phyloP scores from a whole-genome alignment of 2,329 filamentous ascomycete genomes.

The Fusarium albosuccineum region DNA sequence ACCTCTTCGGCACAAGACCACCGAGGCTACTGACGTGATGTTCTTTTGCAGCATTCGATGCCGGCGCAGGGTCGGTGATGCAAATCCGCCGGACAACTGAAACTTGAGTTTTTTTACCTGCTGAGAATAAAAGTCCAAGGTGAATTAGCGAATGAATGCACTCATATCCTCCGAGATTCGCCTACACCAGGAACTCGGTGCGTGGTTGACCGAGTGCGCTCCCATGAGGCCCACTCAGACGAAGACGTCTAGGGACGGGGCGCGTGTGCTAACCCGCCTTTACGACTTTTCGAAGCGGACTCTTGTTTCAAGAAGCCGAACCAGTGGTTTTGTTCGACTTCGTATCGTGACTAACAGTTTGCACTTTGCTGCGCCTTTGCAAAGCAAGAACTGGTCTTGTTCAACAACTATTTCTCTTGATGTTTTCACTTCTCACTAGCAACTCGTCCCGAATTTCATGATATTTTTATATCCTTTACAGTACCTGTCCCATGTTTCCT shows the following conservation, averaged over 20 bases:
- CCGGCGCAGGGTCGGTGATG: constrained; percentile 19
- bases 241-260: constrained; percentile 23
- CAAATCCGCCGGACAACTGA: constrained; percentile 32
- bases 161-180: constrained; percentile 36
- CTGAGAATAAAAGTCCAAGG: constrained; percentile 16
- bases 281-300: background rate
- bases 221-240: constrained; percentile 22
- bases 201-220: constrained; percentile 28
- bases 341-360: background rate
- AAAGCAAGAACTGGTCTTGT: too few species aligned
- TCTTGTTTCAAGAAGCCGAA: background rate
- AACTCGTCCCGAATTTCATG: too few species aligned
- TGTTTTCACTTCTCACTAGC: too few species aligned
- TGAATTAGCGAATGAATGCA: constrained; percentile 34
- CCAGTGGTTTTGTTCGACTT: background rate
- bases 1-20: constrained; percentile 41
- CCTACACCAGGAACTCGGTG: constrained; percentile 34
- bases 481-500: background rate
- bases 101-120: too few species aligned
- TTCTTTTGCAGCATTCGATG: background rate
- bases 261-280: constrained; percentile 1
- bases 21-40: constrained; percentile 27
- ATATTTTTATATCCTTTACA: background rate
- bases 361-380: too few species aligned
- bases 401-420: too few species aligned